phyloP scores from a whole-genome alignment of 2,329 filamentous ascomycete species.

The Ophiostoma himal-ulmi region DNA sequence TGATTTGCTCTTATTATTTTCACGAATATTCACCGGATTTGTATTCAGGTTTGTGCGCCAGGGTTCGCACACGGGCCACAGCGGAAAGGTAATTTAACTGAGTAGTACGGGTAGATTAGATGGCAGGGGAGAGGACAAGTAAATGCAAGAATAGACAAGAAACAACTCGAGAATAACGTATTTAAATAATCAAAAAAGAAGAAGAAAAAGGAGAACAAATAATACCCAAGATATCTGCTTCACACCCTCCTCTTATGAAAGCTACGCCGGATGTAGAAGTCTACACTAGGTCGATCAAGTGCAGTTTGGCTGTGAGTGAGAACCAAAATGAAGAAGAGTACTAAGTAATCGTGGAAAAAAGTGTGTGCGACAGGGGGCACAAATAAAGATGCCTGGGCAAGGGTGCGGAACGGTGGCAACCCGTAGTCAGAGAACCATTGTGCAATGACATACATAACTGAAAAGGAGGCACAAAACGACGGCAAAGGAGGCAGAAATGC shows the following conservation, averaged over 20 bases:
- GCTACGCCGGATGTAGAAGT: neutral
- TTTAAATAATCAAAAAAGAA: neutral
- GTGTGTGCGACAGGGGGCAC: neutral
- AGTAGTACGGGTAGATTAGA: neutral
- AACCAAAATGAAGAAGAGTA: neutral
- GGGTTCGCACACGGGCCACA: slow-evolving; percentile 5
- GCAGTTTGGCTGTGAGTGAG: neutral
- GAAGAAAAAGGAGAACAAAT: neutral
- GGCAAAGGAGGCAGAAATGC: neutral
- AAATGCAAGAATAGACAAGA: neutral
- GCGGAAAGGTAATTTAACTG: neutral
- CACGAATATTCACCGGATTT: neutral
- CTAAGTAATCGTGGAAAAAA: neutral
- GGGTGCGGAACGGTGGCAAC: slow-evolving; percentile 2
- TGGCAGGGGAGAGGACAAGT: neutral
- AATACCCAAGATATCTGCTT: neutral
- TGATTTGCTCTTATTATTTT: neutral
- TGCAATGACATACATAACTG: neutral
- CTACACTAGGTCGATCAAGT: neutral
- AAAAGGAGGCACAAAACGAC: neutral
- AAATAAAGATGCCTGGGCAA: neutral
- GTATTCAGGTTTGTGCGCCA: neutral
- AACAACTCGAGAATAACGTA: neutral
- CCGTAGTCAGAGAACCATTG: neutral
- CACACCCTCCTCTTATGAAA: neutral